Percentiles rank a stretch among this genome's conserved stretches.
Conservation (phyloP, 1,284 basidiomycete species). For the Marasmius oreades region DNA sequence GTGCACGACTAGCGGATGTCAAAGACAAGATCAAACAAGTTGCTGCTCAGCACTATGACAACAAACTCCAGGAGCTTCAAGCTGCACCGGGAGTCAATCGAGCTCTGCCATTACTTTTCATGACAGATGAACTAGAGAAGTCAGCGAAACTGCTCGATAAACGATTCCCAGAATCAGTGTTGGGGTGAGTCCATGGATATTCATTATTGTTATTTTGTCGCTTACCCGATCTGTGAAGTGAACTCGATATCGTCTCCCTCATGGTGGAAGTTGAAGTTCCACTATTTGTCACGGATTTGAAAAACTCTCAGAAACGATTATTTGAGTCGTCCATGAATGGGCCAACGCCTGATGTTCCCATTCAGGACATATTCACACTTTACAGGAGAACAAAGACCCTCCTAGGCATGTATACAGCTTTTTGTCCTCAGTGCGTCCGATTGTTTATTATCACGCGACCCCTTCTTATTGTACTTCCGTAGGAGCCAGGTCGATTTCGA, state of each 20-base stretch:
- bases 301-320: slow-evolving; percentile 65
- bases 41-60: slow-evolving; percentile 67
- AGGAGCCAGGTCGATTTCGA: slow-evolving; percentile 65
- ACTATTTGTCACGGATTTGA: slow-evolving; percentile 73
- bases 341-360: slow-evolving; percentile 73
- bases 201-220: background rate
- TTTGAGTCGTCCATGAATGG: slow-evolving; percentile 79
- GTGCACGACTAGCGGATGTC: slow-evolving; percentile 64
- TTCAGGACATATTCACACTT: slow-evolving; percentile 86
- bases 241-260: slow-evolving; percentile 78
- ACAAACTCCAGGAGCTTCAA: slow-evolving; percentile 67
- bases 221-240: slow-evolving; percentile 36
- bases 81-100: slow-evolving; percentile 70
- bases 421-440: slow-evolving; percentile 66
- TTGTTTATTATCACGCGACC: slow-evolving; percentile 1
- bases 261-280: slow-evolving; percentile 75
- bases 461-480: slow-evolving; percentile 15
- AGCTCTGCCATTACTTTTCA: slow-evolving; percentile 73
- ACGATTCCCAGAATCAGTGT: slow-evolving; percentile 78
- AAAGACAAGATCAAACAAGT: slow-evolving; percentile 67
- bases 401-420: slow-evolving; percentile 76
- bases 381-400: slow-evolving; percentile 77
- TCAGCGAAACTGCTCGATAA: slow-evolving; percentile 80
- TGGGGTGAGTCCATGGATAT: slow-evolving; percentile 53
- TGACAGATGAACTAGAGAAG: slow-evolving; percentile 91